Conservation (phyloP, 495 filamentous ascomycete genomes). For the Sordaria brevicollis region DNA sequence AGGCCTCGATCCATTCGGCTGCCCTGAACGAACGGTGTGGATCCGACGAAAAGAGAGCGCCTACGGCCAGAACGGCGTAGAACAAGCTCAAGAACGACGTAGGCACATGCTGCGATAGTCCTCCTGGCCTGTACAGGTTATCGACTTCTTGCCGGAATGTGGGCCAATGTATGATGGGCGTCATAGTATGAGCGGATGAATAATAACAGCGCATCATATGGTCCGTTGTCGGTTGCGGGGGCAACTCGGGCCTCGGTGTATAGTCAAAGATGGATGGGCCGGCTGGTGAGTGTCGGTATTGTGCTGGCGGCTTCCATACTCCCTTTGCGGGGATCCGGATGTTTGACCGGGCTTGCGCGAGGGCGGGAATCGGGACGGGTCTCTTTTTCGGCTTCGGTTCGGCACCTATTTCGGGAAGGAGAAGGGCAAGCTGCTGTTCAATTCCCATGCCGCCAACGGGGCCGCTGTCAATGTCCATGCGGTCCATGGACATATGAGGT, state of each 20-base stretch:
- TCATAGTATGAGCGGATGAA: slow-evolving; percentile 60
- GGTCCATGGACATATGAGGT: slow-evolving; percentile 45
- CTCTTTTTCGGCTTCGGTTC: slow-evolving; percentile 51
- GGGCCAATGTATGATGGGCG: slow-evolving; percentile 87
- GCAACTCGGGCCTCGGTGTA: slow-evolving; percentile 50
- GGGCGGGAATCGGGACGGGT: slow-evolving; percentile 52
- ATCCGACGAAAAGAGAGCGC: slow-evolving; percentile 58
- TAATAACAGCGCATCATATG: slow-evolving; percentile 69
- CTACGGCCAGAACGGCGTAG: slow-evolving; percentile 77
- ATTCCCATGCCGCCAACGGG: slow-evolving; percentile 10
- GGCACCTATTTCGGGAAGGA: slow-evolving; percentile 60
- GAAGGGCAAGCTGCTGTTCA: slow-evolving; percentile 45
- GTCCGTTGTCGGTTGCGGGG: slow-evolving; percentile 60
- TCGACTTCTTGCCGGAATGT: slow-evolving; percentile 70
- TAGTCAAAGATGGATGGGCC: slow-evolving; percentile 36
- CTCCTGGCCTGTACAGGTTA: slow-evolving; percentile 57
- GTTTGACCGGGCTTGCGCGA: slow-evolving; percentile 61
- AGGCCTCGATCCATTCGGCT: slow-evolving; percentile 59
- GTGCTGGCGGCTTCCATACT: slow-evolving; percentile 72
- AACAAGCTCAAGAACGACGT: slow-evolving; percentile 68
- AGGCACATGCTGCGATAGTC: slow-evolving; percentile 37
- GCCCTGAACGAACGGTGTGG: slow-evolving; percentile 49
- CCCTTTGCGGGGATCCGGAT: slow-evolving; percentile 65
- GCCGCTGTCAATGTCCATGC: slow-evolving; percentile 51
- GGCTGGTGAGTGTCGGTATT: slow-evolving; percentile 48